Evolutionary conservation across 208 protist species (phyloP).

Genomic region (Leishmania lainsoni): DNA sequence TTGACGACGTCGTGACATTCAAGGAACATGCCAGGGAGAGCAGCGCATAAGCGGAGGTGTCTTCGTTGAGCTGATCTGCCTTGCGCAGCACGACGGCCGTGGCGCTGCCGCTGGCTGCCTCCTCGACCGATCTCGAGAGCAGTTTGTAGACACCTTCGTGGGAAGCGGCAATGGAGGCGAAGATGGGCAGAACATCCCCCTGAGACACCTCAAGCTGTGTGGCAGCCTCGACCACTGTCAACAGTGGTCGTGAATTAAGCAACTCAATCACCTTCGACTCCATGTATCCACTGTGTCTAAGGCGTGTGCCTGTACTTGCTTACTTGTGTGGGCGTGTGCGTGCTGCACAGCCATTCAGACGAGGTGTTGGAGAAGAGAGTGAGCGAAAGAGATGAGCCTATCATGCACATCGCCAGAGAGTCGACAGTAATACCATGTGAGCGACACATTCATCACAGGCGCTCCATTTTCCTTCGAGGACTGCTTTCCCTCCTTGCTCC

Average conservation of each 20-base stretch:
- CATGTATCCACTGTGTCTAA: conserved; percentile 9
- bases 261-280: conserved; percentile 20
- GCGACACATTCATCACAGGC: neutral
- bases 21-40: conserved; percentile 14
- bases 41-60: conserved; percentile 8
- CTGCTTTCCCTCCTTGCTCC: neutral
- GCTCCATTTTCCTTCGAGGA: neutral
- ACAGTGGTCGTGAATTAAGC: conserved; percentile 10
- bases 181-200: neutral
- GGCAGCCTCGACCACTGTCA: conserved; percentile 29
- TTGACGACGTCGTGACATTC: conserved; percentile 2
- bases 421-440: neutral
- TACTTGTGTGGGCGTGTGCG: neutral
- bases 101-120: conserved; percentile 9
- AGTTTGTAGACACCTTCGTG: conserved; percentile 14
- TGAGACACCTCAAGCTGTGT: neutral
- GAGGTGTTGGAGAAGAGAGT: neutral
- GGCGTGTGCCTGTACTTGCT: neutral
- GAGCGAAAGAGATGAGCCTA: neutral
- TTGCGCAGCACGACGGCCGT: conserved; percentile 14
- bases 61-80: neutral
- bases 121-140: conserved; percentile 8
- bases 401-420: neutral
- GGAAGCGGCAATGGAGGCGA: conserved; percentile 6
- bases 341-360: neutral